Base-by-base conservation (phyloP, 2,329 filamentous ascomycete genomes). In the Venturiaceae sp. region DNA sequence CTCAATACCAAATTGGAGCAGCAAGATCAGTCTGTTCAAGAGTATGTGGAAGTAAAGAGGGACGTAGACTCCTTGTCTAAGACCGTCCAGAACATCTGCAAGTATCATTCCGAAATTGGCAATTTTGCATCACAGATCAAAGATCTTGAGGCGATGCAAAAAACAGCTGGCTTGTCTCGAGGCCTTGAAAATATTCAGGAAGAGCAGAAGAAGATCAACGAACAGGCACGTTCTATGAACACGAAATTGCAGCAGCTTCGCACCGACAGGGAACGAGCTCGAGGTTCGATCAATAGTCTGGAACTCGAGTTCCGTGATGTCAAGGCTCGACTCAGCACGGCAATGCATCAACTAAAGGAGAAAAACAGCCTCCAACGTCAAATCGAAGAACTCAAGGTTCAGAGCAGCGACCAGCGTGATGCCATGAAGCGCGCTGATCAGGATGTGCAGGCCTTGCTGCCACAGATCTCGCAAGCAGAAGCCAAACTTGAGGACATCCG, bases 101-200 rank as follows among this genome's bases (percentile, higher is more conserved):
- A 88, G 69, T 86, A 86, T 46, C 76, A 84, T 62, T 81, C 78
- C 61, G 90, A 96, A 47, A 87, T 92, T 60, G 77, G 78, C 52
- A 84, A 85, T 37, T 84, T 89, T 5, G 83, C 88, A 65, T 74
- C 75, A 39, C 87, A 96, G 69, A 86, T 96, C 54, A 79, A 86
- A 58, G 84, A 88, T 57, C 81, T 96, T 54, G 79, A 83, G 60
- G 84, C 84, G 8, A 90, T 91, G 64, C 88, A 96, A 67, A 84
- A 87, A 66, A 82, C 85, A 14, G 78, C 80, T 28, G 81, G 82
- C 13, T 71, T 79, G 9, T 81, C 83, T 14, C 83, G 89, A 62
- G 88, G 88, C 32, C 80, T 90, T 6, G 88, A 95, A 57, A 88
- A 94, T 63, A 91, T 97, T 57, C 88, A 94, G 65, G 85, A 88